Evolutionary conservation across 2,329 filamentous ascomycete species (phyloP).

Genomic region (Ramularia collo-cygni): DNA sequence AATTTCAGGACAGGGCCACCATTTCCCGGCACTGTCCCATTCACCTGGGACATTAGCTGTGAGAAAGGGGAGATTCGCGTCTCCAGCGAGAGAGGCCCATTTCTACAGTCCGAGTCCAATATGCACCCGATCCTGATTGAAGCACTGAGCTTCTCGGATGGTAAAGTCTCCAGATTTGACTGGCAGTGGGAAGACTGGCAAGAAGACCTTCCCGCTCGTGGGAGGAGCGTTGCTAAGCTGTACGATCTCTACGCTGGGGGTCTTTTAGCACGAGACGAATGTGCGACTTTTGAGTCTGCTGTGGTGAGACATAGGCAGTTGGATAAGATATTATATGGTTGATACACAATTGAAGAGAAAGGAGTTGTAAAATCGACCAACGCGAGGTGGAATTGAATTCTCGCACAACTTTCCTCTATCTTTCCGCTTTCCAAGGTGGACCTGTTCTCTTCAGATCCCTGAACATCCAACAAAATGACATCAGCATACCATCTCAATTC

Average conservation of each 20-base stretch:
- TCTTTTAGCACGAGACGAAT: constrained; percentile 22
- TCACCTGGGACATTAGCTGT: constrained; percentile 22
- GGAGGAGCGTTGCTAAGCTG: constrained; percentile 22
- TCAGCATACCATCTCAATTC: too few relatives aligned
- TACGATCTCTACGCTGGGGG: constrained; percentile 29
- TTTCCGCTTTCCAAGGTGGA: too few relatives aligned
- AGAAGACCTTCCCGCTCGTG: constrained; percentile 20
- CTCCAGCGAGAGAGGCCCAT: constrained; percentile 12
- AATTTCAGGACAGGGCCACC: constrained; percentile 17
- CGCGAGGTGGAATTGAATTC: too few relatives aligned
- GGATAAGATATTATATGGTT: constrained; percentile 22
- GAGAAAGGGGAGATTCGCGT: constrained; percentile 21
- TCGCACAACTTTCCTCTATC: too few relatives aligned
- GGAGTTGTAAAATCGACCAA: too few relatives aligned
- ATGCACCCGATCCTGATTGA: constrained; percentile 21
- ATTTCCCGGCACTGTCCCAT: constrained; percentile 18
- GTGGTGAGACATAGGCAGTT: constrained; percentile 44
- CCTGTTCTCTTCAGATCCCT: too few relatives aligned
- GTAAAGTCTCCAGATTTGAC: constrained; percentile 28
- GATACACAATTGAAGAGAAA: too few relatives aligned
- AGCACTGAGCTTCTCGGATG: constrained; percentile 24
- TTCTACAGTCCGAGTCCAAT: constrained; percentile 12
- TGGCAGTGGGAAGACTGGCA: constrained; percentile 38
- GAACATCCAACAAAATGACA: too few relatives aligned
- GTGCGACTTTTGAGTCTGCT: constrained; percentile 38